Evolutionary conservation across 2,329 filamentous ascomycete genomes (phyloP), one percentile per base, ranked within the genome.

Genomic region (Monosporascus sp.): DNA sequence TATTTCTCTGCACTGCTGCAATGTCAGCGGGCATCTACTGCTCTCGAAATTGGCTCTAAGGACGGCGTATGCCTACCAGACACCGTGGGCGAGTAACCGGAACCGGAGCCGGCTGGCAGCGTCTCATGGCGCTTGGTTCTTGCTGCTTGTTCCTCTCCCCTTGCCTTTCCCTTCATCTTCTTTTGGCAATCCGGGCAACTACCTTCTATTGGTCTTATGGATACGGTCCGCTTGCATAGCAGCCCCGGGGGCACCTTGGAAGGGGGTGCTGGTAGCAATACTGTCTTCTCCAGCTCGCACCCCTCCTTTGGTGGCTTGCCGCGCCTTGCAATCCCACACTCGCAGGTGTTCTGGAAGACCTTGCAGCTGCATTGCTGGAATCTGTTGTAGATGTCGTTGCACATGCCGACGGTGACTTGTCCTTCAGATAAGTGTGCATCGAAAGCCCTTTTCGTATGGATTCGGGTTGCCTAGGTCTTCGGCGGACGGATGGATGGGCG

Each of bases 321-420:
- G 24, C 67, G 57, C 3, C 60, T 58, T 1, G 61, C 68, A 1
- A 60, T 28, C 44, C 62, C 56, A 52, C 70, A 73, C 22, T 54
- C 55, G 51, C 57, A 67, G 7, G 66, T 71, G 62, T 70, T 71
- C 47, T 72, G 68, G 57, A 68, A 71, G 48, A 62, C 50, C 48
- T 53, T 61, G 56, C 72, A 69, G 24, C 50, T 49, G 63, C 70
- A 73, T 3, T 53, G 53, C 7, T 43, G 53, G 37, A 61, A 63
- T n/a, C 37, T 54, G 20, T 60, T 67, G 51, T 62, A 66, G 47
- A 69, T 55, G 48, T 68, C 60, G 56, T 60, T 59, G 51, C 70
- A 73, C 70, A 73, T 72, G 37, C 14, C 51, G 40, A 24, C 24
- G 24, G 31, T 35, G 31, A 35, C 31, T 35, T 35, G 11, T 35